A percentile compares a stretch with the other conserved stretches of the same genome.
Conservation (phyloP, 305 asterid genomes). For the Fraxinus floribunda region DNA sequence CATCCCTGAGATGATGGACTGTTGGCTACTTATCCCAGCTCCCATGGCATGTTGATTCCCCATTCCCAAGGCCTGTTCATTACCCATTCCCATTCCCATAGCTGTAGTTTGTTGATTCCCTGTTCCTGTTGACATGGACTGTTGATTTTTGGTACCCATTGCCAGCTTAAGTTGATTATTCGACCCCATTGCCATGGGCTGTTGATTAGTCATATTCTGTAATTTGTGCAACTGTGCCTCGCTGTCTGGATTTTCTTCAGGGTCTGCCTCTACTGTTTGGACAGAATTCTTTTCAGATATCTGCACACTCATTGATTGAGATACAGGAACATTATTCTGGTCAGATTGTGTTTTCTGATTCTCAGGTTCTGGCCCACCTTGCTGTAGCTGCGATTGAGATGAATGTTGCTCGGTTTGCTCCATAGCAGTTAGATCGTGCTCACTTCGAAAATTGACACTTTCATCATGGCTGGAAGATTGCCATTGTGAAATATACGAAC, state of each 20-base stretch:
- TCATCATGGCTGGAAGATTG: conserved; percentile 53
- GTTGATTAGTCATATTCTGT: conserved; percentile 40
- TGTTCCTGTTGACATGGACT: conserved; percentile 31
- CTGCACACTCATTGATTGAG: conserved; percentile 40
- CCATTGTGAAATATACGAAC: conserved; percentile 66
- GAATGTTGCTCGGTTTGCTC: conserved; percentile 50
- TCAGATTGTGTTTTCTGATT: conserved; percentile 42
- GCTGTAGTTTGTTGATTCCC: conserved; percentile 35
- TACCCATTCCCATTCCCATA: conserved; percentile 8
- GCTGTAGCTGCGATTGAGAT: conserved; percentile 42
- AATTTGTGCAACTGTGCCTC: conserved; percentile 44
- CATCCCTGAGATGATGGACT: conserved; percentile 40
- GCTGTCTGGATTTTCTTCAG: conserved; percentile 34
- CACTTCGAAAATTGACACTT: conserved; percentile 40
- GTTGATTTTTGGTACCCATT: conserved; percentile 38
- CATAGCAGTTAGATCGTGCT: conserved; percentile 38
- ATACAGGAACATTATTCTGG: conserved; percentile 28
- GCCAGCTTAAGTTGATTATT: conserved; percentile 31
- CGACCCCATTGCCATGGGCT: conserved; percentile 30
- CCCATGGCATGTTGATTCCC: conserved; percentile 44
- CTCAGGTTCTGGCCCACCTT: conserved; percentile 45
- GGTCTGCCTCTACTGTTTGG: conserved; percentile 31
- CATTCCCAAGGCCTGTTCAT: conserved; percentile 39
- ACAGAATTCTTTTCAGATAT: conserved; percentile 43
- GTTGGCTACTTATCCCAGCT: conserved; percentile 45